Conservation (phyloP, 108 stramenopile species). For the Cylindrotheca closterium region DNA sequence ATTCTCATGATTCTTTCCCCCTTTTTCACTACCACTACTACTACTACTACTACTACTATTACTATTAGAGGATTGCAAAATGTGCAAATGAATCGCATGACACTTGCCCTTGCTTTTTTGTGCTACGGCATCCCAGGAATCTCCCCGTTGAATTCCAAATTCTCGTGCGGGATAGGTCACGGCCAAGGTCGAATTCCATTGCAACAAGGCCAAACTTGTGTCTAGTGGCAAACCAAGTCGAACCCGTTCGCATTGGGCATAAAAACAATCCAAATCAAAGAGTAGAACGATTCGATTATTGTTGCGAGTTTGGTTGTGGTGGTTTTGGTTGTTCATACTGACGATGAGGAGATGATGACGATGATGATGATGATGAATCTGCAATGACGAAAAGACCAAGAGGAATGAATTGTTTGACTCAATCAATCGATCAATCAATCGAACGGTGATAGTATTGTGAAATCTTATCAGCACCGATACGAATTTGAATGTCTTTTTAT, state of each 20-base stretch:
- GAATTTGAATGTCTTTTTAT: no score
- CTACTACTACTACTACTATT: neutral
- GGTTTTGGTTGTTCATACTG: no score
- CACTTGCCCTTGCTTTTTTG: slow-evolving; percentile 45
- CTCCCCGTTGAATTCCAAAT: slow-evolving; percentile 74
- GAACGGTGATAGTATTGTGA: no score
- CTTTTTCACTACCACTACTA: neutral
- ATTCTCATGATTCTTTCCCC: neutral
- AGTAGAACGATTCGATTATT: slow-evolving; percentile 68
- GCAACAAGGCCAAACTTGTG: slow-evolving; percentile 57
- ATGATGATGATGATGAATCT: no score
- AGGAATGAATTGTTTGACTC: no score
- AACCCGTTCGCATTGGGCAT: slow-evolving; percentile 85
- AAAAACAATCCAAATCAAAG: slow-evolving; percentile 90
- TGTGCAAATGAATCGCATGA: slow-evolving; percentile 50
- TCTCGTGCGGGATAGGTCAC: slow-evolving; percentile 79
- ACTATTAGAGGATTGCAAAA: slow-evolving; percentile 13
- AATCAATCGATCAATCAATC: no score
- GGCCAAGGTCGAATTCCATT: slow-evolving; percentile 83
- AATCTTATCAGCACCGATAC: no score
- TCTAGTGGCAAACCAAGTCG: slow-evolving; percentile 58
- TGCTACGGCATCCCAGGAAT: slow-evolving; percentile 67
- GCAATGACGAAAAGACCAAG: no score
- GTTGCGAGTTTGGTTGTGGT: neutral
- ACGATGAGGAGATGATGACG: no score